Base-by-base conservation (phyloP, 257 asterid genomes). In the Ophiorrhiza pumila region DNA sequence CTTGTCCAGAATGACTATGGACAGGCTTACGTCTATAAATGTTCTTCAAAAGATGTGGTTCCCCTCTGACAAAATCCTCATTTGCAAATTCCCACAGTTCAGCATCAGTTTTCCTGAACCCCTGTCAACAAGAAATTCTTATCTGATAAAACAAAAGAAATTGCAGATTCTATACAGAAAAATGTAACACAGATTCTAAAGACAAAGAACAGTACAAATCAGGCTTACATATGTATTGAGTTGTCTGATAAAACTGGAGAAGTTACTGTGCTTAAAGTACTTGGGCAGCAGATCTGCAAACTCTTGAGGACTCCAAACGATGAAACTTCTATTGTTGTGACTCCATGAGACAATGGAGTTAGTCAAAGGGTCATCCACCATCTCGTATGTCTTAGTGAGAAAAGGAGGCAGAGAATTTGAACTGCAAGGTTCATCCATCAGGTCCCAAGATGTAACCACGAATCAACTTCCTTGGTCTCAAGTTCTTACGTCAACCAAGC, bases 21-120 rank as follows among this genome's bases (percentile, higher is more conserved):
- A 93, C 92, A 31, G 98, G 97, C 80, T 91, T 93, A 27, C 97
- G 96, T 56, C 98, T 83, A 68, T 85, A 90, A 71, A 93, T 91
- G 50, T 89, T 93, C 89, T 81, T 91, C 88, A 93, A 31, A 59
- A 89, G 96, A 61, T 85, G 83, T 42, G 96, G 92, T 32, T 89
- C 87, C 23, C 88, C 96, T 83, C 89, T 85, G 52, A 91, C 74
- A 73, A 93, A 93, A 60, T 81, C 96, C 5, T 93, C 97, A 66
- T 89, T 91, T 2, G 96, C 91, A 75, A 93, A 93, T 68, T 93
- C 97, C 98, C 97, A 93, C 62, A 81, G 90, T 47, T 93, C 98
- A 8, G 98, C 91, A 84, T 91, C 98, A 68, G 79, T 79, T 83
- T 93, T 93, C 83, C 97, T 80, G 79, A 93, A 93, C 53, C 98